Evolutionary conservation across 73 alveolate species (phyloP).

Genomic region (Blepharisma stoltei): DNA sequence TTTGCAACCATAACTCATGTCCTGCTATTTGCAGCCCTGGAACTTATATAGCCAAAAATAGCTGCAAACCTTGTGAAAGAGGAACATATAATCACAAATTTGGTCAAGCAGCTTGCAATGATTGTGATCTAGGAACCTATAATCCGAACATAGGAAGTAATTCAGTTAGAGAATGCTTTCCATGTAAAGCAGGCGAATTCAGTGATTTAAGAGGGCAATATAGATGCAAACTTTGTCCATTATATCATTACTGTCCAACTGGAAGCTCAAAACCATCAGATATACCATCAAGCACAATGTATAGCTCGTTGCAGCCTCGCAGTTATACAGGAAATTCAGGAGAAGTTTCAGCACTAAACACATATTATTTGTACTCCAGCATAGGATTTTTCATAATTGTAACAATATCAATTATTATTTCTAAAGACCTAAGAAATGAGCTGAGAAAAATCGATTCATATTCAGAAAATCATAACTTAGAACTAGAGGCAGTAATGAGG

Average conservation of each 20-base stretch:
- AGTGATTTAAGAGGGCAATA: background rate
- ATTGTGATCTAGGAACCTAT: conserved; percentile 17
- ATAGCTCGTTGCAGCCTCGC: background rate
- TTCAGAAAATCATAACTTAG: background rate
- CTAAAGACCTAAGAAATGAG: background rate
- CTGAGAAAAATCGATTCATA: background rate
- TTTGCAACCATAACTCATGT: background rate
- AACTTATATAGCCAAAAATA: background rate
- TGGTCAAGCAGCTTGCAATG: background rate
- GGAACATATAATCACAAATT: background rate
- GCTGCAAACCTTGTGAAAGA: background rate
- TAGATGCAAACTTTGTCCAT: background rate
- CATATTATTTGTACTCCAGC: background rate
- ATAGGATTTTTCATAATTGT: background rate
- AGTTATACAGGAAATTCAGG: background rate
- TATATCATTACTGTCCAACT: background rate
- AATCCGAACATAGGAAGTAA: conserved; percentile 15
- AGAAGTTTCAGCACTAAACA: background rate
- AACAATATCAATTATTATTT: background rate
- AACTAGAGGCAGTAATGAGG: background rate
- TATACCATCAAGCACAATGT: background rate
- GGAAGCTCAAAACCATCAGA: background rate
- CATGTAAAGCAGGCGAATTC: conserved; percentile 12
- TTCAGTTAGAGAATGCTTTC: conserved; percentile 12
- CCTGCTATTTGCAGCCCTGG: background rate